These are phyloP conservation scores for Psilocybe tampanensis DNA, from an alignment of 768 basidiomycete species.

Conservation along the genomic window DNA sequence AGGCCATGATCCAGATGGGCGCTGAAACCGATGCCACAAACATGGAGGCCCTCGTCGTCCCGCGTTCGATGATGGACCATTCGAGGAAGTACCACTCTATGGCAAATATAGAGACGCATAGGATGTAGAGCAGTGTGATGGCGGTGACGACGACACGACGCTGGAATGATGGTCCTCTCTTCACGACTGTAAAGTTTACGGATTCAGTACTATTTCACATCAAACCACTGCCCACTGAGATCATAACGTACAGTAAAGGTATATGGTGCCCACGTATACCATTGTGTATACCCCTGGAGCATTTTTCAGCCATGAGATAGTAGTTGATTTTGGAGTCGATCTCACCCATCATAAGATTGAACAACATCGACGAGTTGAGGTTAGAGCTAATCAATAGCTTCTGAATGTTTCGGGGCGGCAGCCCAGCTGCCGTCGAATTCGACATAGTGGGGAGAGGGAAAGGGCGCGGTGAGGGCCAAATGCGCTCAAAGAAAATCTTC, in stretches of 20 bases:
- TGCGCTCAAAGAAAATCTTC: neutral
- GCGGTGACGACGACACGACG: neutral
- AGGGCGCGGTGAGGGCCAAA: neutral
- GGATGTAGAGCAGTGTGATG: neutral
- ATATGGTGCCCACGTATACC: neutral
- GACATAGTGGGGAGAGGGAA: neutral
- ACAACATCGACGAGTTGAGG: neutral
- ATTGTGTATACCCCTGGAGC: neutral
- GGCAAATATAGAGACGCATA: neutral
- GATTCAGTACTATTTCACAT: neutral
- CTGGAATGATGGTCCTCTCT: neutral
- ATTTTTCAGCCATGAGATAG: no score
- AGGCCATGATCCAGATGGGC: neutral
- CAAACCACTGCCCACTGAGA: neutral
- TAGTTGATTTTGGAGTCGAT: neutral
- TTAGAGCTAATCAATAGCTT: neutral
- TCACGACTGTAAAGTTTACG: neutral
- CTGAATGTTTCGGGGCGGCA: neutral
- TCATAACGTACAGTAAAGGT: neutral
- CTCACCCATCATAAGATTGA: neutral
- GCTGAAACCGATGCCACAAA: neutral
- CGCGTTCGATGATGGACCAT: neutral
- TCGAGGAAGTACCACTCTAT: neutral
- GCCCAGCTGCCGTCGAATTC: neutral
- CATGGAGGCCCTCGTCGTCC: neutral